Base-by-base conservation (phyloP, 2,329 filamentous ascomycete species). In the Raffaelea albimanens region DNA sequence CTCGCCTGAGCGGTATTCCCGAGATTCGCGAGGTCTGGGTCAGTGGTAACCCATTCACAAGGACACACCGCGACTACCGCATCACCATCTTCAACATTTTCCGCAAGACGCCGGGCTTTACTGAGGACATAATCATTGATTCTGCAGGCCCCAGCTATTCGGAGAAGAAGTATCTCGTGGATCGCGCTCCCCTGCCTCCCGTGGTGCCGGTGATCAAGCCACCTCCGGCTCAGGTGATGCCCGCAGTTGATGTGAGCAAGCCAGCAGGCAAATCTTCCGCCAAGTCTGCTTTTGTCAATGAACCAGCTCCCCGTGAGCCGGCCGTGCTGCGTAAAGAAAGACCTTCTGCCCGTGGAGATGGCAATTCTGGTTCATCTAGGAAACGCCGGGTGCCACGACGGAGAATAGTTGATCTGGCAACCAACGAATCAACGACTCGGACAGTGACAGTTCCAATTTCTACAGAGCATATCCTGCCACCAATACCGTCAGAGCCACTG, bases 21-120 rank as follows among this genome's bases (percentile, higher is more conserved):
- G 87, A 96, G 46, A 85, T 98, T 55, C 82, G 83, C 50, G 91
- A 97, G 63, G 83, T 98, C 29, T 98, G 90, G 76, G 85, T 98
- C 16, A 79, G 85, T 52, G 87, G 88, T 20, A 98, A 98, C 58
- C 87, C 90, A 0, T 96, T 97, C 58, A 86, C 85, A 40, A 87
- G 86, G 56, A 90, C 88, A 1, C 87, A 96, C 61, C 76, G 83
- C 50, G 82, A 85, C 56, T 95, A 95, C 61, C 82, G 93, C 43
- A 75, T 95, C 54, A 86, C 82, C 19, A 94, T 97, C 53, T 96
- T 98, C 79, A 98, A 97, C 58, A 73, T 97, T 2, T 98, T 98
- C 72, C 81, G 93, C 53, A 83, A 80, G 50, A 89, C 87, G 0
- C 87, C 91, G 11, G 93, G 93, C 5, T 95, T 93, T 59, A 85